Evolutionary conservation across 2,329 filamentous ascomycete species (phyloP), one percentile per base, ranked within the genome.

Genomic region (Apiospora hydei): DNA sequence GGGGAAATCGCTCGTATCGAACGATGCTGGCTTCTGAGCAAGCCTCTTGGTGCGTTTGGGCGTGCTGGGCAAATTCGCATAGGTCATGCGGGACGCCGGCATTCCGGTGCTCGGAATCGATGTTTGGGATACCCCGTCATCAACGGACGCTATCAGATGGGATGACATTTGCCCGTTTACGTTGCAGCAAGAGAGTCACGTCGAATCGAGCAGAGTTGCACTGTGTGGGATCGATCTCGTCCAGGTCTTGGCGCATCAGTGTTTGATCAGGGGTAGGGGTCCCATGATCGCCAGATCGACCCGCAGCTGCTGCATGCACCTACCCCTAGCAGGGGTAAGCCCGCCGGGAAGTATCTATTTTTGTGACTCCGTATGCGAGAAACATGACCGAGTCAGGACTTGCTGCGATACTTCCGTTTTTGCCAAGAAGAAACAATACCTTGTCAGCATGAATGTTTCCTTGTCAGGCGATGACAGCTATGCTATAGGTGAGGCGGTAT

Each of bases 201-300:
- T 64, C 11, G 10, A n/a, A 14, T 21, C 16, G 21, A 38, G 14
- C 3, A 21, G 16, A 38, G 16, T 0, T 13, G 18, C 57, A n/a
- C 18, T 41, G 57, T 41, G 57, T 41, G 21, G 57, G 18, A 41
- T 64, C 57, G 16, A 38, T 34, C 10, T 14, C 10, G 16, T 13
- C 57, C 21, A 30, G 34, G 57, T 41, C 34, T 64, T 64, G 57
- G 57, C 57, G 34, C 57, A 64, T 64, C 57, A 64, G 57, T 64
- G 57, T 64, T 64, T 64, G 57, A 41, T 38, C 57, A 64, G 57
- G 57, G 57, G 5, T 41, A 64, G 57, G 57, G 57, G 57, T 61
- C 57, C 21, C 18, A 21, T 11, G 57, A 64, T 64, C 30, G 34
- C 57, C 34, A 41, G 57, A 64, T 41, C 57, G 34, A 38, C 57